Percentiles rank a stretch among this genome's conserved stretches.
Conservation (phyloP, 2,329 filamentous ascomycete species). For the Fusarium metavorans region DNA sequence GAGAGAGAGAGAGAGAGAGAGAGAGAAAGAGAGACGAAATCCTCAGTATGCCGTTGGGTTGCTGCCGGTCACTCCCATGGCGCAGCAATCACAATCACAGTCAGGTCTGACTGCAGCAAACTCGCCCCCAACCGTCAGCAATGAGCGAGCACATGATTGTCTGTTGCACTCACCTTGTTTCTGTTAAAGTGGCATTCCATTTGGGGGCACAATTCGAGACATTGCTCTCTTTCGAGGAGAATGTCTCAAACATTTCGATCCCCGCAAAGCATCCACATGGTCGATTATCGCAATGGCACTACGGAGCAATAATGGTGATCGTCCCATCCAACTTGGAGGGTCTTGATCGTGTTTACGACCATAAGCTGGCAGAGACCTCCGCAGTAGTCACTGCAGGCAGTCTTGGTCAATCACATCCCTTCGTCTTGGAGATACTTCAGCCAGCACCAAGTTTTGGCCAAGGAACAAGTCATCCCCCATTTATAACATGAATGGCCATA, state of each 20-base stretch:
- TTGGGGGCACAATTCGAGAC: neutral
- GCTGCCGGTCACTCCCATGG: slow-evolving; percentile 2
- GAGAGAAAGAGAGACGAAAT: neutral
- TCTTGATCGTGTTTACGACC: neutral
- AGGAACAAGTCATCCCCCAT: neutral
- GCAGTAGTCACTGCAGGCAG: neutral
- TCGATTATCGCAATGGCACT: neutral
- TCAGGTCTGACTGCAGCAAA: slow-evolving; percentile 3
- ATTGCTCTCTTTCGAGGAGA: neutral
- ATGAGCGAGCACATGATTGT: neutral
- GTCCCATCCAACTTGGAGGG: neutral
- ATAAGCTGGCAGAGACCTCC: neutral
- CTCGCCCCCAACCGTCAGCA: neutral
- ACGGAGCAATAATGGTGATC: neutral
- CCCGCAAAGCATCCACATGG: neutral
- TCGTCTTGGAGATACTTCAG: neutral
- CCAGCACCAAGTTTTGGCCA: neutral
- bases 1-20: neutral
- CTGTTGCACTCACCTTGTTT: neutral
- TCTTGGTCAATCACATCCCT: neutral
- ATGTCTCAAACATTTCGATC: neutral
- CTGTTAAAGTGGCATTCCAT: slow-evolving; percentile 3
- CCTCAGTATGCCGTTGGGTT: neutral
- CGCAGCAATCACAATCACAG: neutral
- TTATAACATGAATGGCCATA: neutral